Evolutionary conservation across 192 early-diverging fungal species (phyloP).

Genomic region (Coemansia sp.): DNA sequence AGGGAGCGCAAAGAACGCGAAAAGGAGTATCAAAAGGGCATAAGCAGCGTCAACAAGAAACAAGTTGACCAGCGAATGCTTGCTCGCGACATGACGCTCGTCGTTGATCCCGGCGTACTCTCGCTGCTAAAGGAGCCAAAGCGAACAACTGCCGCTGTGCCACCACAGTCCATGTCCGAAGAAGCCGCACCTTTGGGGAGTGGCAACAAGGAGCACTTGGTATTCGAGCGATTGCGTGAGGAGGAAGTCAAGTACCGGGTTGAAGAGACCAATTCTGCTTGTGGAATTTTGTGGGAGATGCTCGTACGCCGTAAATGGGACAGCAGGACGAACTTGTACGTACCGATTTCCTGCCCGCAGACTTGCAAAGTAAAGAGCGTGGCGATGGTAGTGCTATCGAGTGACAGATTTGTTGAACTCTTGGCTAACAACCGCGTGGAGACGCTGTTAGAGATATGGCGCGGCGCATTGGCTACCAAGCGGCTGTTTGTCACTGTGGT

Average conservation of each 20-base stretch:
- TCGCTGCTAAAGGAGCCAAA: slow-evolving; percentile 2
- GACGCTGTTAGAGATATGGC: slow-evolving; percentile 34
- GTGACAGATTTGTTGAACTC: slow-evolving; percentile 22
- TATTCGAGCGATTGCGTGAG: slow-evolving; percentile 11
- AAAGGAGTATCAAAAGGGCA: neutral
- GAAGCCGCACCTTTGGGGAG: neutral
- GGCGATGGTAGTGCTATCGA: slow-evolving; percentile 31
- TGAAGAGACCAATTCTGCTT: neutral
- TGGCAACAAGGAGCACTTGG: neutral
- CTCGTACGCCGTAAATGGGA: slow-evolving; percentile 37
- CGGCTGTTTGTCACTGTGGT: slow-evolving; percentile 34
- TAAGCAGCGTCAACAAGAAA: slow-evolving; percentile 20
- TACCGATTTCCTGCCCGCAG: slow-evolving; percentile 12
- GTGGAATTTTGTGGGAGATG: slow-evolving; percentile 39
- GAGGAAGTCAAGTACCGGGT: slow-evolving; percentile 15
- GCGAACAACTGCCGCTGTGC: neutral
- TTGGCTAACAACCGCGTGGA: slow-evolving; percentile 11
- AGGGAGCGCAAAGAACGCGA: slow-evolving; percentile 13
- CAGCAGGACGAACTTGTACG: slow-evolving; percentile 15
- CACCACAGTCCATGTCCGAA: neutral
- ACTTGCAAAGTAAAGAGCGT: neutral
- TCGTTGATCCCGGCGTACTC: slow-evolving; percentile 22
- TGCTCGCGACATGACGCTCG: slow-evolving; percentile 31
- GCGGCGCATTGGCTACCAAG: slow-evolving; percentile 24
- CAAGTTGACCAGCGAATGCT: slow-evolving; percentile 14